Base-by-base conservation (phyloP, 1,284 basidiomycete genomes). In the Vanrija sp. region DNA sequence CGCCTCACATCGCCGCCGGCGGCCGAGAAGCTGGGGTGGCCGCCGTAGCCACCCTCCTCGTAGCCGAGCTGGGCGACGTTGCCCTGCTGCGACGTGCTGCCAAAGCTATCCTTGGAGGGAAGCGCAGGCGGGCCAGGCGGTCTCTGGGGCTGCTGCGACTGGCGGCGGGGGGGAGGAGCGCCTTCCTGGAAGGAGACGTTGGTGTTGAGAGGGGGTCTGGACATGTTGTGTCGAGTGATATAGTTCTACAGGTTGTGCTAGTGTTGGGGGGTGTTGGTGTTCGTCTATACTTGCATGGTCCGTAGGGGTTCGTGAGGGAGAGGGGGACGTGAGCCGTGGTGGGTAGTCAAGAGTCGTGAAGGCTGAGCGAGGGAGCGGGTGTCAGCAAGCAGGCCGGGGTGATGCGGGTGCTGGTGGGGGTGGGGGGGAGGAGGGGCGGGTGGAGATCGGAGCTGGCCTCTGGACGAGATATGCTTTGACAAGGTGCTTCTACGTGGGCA, bases 1-100 rank as follows among this genome's bases (percentile, higher is more conserved):
- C 94, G 78, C 53, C 79, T 77, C 43, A 88, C 75, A 72, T 75
- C 73, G 12, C 65, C 68, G 25, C 69, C 68, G 24, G 64, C 64
- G 9, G 58, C 54, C 2, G 68, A 68, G 42, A 72, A 74, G 7
- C 71, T 69, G 49, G 64, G 65, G 10, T 62, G 57, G 49, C 66
- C 62, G 14, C 53, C 63, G 46, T 65, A 72, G 12, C 62, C 67
- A 10, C 59, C 59, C 46, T 70, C 66, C 31, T 64, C 65, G 44
- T 71, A 70, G 19, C 62, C 61, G 10, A 71, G 56, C 2, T 63
- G 56, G 20, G 41, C 59, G 31, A 35, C 49, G 37, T 59, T 57
- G 31, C 12, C 31, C 25, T 61, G 57, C 24, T 31, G 37, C 8
- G 57, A n/a, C 56, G 54, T 14, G 51, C 35, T 41, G 19, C 44